Conservation (phyloP, 169 alveolate genomes). For the Perkinsus chesapeaki region DNA sequence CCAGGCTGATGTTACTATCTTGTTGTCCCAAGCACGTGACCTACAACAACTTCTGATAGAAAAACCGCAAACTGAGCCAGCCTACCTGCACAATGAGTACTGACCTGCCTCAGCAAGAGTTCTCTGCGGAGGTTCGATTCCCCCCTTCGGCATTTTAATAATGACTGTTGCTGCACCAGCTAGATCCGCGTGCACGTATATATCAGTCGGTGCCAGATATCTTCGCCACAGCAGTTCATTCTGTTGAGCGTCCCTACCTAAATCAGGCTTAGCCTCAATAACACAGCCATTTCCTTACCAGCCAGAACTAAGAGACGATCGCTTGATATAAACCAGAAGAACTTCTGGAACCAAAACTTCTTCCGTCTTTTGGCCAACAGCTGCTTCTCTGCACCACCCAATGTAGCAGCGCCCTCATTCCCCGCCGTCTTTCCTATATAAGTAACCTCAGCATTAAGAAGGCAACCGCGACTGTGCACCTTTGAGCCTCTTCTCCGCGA, state of each 20-base stretch:
- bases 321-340: conserved; percentile 89
- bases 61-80: not conserved
- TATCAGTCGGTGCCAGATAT: conserved; percentile 73
- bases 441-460: conserved; percentile 25
- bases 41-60: conserved; percentile 18
- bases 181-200: conserved; percentile 92
- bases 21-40: conserved; percentile 83
- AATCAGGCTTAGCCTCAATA: not conserved
- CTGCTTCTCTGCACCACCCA: conserved; percentile 41
- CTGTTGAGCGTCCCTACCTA: conserved; percentile 87
- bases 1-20: conserved; percentile 84
- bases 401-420: not conserved
- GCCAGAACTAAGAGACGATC: conserved; percentile 68
- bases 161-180: conserved; percentile 96
- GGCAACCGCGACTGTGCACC: conserved; percentile 45
- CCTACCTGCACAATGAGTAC: not conserved
- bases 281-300: conserved; percentile 8
- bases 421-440: not conserved
- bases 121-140: conserved; percentile 47
- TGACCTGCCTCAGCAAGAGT: conserved; percentile 68
- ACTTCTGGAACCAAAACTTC: conserved; percentile 94
- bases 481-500: conserved; percentile 71
- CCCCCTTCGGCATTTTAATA: conserved; percentile 77
- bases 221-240: conserved; percentile 87
- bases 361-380: conserved; percentile 41